Conservation (phyloP, 768 basidiomycete species). For the Xanthoconium purpureum region DNA sequence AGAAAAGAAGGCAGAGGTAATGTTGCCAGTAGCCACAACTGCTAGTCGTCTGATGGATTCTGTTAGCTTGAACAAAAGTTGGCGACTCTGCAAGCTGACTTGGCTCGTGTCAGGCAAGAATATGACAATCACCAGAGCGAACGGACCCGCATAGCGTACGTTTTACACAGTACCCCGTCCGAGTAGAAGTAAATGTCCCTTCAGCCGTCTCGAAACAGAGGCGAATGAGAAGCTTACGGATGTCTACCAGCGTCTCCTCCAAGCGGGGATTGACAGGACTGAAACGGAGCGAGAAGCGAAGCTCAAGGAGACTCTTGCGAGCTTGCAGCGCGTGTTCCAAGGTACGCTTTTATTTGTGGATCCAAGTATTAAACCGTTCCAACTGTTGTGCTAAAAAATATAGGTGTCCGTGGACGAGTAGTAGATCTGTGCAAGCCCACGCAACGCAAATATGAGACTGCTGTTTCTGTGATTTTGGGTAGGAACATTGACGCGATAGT, state of each 20-base stretch:
- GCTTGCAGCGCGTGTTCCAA: conserved; percentile 85
- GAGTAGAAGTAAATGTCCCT: background rate
- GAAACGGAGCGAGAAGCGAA: conserved; percentile 82
- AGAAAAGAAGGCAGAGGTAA: conserved; percentile 58
- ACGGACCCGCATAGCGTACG: conserved; percentile 69
- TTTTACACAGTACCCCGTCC: background rate
- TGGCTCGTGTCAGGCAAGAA: conserved; percentile 68
- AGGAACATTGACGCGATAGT: conserved; percentile 94
- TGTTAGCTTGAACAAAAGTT: conserved; percentile 59
- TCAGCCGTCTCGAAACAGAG: conserved; percentile 85
- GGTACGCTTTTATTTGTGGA: conserved; percentile 40
- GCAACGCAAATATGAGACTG: conserved; percentile 85
- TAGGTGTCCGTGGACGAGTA: conserved; percentile 89
- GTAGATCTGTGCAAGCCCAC: conserved; percentile 95
- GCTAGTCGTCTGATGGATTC: background rate
- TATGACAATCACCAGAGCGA: conserved; percentile 85
- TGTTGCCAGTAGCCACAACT: too few relatives aligned
- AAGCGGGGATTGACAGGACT: conserved; percentile 85
- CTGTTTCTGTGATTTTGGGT: conserved; percentile 89
- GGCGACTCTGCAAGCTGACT: conserved; percentile 51
- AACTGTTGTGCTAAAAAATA: background rate
- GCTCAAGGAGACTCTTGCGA: conserved; percentile 82
- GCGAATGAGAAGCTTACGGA: conserved; percentile 87
- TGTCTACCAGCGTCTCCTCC: conserved; percentile 77
- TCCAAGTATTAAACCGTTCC: background rate